Evolutionary conservation across 345 rosid species (phyloP), one percentile per base, ranked within the genome.

Genomic region (Bretschneidera sinensis): DNA sequence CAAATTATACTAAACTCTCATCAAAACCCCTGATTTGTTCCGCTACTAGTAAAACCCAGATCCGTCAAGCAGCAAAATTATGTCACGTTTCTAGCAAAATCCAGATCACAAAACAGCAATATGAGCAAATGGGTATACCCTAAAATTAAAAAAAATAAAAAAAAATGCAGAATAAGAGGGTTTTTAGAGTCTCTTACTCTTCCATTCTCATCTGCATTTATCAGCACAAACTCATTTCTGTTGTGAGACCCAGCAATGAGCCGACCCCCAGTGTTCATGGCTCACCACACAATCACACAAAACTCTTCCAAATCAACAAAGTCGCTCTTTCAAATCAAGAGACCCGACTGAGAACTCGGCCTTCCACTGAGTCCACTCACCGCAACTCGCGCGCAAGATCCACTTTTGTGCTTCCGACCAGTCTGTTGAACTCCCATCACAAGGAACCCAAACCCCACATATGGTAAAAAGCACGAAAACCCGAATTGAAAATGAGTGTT

Each of bases 211-310:
- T 92, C 98, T 17, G 97, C 97, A 80, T 89, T 92, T 48, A 92
- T 89, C 43, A 89, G 83, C 39, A 89, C 95, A 74, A 92, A 89
- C 76, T 92, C 98, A 68, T 92, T 92, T 70, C 98, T 74, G 68
- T 92, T 89, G 67, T 92, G 97, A 66, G 98, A 92, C 7, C 98
- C 97, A 69, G 97, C 98, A 77, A 92, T 60, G 65, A 92, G 97
- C 25, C 95, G 78, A 51, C 98, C 97, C 7, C 96, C 85, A 49
- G 98, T 92, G 72, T 85, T 81, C 97, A 92, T 92, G 63, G 52
- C 65, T 59, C 63, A 51, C 55, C 53, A 54, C 57, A 73, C 65
- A 56, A 13, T 62, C 23, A 5, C 1, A 1, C 2, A 1, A 14
- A 39, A 39, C 15, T 39, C 11, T 5, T 14, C 10, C 15, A 39